Evolutionary conservation across 2,329 filamentous ascomycete species (phyloP).

Genomic region (Xenosphaeropsis pyriputrescens): DNA sequence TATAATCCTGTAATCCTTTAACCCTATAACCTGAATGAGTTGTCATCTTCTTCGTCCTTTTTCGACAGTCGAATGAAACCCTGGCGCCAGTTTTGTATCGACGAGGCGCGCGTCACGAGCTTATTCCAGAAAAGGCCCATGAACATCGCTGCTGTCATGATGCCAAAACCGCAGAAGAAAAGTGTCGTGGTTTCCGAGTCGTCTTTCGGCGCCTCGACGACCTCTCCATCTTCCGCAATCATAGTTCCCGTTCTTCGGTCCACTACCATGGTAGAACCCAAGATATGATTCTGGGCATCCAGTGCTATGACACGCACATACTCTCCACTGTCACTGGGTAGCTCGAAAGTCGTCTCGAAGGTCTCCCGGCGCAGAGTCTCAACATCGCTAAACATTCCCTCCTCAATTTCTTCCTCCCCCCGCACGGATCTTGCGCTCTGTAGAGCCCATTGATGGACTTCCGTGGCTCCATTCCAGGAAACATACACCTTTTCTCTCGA

Average conservation of each 20-base stretch:
- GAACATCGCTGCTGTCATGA: no score
- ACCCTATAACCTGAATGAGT: no score
- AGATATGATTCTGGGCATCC: background rate
- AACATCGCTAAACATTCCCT: background rate
- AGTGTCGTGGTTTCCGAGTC: no score
- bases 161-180: no score
- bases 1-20: no score
- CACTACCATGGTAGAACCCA: background rate
- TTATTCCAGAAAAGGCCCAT: no score
- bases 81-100: no score
- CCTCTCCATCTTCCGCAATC: no score
- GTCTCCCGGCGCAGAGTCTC: background rate
- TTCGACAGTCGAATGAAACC: no score
- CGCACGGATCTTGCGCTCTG: conserved; percentile 11
- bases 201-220: no score
- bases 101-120: no score
- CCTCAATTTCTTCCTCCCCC: background rate
- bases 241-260: background rate
- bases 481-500: conserved; percentile 24
- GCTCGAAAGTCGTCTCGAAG: conserved; percentile 2
- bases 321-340: background rate
- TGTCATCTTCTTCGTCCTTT: no score
- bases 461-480: conserved; percentile 35
- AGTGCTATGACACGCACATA: conserved; percentile 1
- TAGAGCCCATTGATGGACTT: conserved; percentile 30